Base-by-base conservation (phyloP, 2,329 filamentous ascomycete species). In the Cryphonectria naterciae region DNA sequence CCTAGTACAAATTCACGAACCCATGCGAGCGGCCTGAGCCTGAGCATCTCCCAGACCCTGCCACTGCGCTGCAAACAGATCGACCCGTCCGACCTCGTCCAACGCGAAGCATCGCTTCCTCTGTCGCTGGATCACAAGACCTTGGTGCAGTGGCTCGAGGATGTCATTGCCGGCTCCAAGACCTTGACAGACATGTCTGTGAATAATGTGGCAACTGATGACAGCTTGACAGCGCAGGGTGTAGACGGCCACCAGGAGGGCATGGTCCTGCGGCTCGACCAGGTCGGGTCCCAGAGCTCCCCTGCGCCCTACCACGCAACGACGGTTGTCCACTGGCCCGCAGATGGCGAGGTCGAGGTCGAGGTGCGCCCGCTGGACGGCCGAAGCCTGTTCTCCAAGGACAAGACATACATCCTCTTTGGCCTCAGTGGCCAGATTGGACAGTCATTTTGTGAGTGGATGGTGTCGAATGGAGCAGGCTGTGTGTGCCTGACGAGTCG, bases 401-500 rank as follows among this genome's bases (percentile, higher is more conserved):
- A 79, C 63, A 75, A 75, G 64, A 80, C 80, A 0, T 81, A 83
- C 70, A 70, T 77, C 11, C 73, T 82, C 4, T 72, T 79, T 22
- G 79, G 79, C 1, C 70, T 81, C 8, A 77, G 78, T 1, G 77
- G 81, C 1, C 73, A 75, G 1, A 52, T 83, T 0, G 83, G 83
- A 2, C 77, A 76, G 15, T 81, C 83, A 0, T 75, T 84, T 0
- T 79, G 77, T 60, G 65, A 77, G 41, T 85, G 79, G 80, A 84
- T 84, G 82, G 76, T 80, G 1, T 65, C 60, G 0, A 76, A 77
- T 15, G 83, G 83, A 0, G 83, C 82, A 0, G 73, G 77, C 19
- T 72, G 80, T 46, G 63, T 85, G 0, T 80, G 78, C 0, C 46
- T 86, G 1, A 79, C 81, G 0, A 84, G 81, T 62, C 80, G 84